phyloP scores from a whole-genome alignment of 441 rosid genomes.

The Adansonia gregorii region DNA sequence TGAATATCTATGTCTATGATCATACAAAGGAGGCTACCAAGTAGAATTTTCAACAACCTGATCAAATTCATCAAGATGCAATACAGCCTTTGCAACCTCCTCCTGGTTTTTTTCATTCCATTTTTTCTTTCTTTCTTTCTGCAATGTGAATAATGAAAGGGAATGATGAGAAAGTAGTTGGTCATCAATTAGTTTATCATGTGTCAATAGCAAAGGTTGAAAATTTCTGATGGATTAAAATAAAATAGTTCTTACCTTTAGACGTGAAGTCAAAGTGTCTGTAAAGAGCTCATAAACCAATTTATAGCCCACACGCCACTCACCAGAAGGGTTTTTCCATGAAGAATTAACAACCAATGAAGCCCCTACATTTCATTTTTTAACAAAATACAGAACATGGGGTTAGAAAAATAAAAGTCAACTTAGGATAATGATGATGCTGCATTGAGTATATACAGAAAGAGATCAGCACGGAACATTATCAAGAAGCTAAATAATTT shows the following conservation, averaged over 20 bases:
- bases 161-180: conserved; percentile 4
- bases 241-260: conserved; percentile 58
- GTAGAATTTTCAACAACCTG: conserved; percentile 54
- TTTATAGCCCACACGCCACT: conserved; percentile 95
- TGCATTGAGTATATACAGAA: conserved; percentile 5
- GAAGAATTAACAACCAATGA: conserved; percentile 73
- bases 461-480: conserved; percentile 12
- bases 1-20: conserved; percentile 10
- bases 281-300: conserved; percentile 84
- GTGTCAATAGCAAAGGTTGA: conserved; percentile 6
- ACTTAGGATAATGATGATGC: not conserved
- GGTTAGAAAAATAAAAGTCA: conserved; percentile 12
- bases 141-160: conserved; percentile 24
- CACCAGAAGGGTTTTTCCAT: conserved; percentile 95
- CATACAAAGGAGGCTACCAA: conserved; percentile 22
- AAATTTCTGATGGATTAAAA: conserved; percentile 23
- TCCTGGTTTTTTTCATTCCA: conserved; percentile 94
- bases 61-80: conserved; percentile 73
- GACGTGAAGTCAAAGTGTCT: conserved; percentile 67
- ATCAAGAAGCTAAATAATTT: conserved; percentile 11
- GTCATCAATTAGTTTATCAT: not conserved
- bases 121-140: conserved; percentile 86
- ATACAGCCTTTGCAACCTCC: conserved; percentile 84
- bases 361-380: conserved; percentile 50
- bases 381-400: conserved; percentile 13